These are phyloP conservation scores for Volvox carteri DNA, from an alignment of 163 green algal species.

Conservation along the genomic window DNA sequence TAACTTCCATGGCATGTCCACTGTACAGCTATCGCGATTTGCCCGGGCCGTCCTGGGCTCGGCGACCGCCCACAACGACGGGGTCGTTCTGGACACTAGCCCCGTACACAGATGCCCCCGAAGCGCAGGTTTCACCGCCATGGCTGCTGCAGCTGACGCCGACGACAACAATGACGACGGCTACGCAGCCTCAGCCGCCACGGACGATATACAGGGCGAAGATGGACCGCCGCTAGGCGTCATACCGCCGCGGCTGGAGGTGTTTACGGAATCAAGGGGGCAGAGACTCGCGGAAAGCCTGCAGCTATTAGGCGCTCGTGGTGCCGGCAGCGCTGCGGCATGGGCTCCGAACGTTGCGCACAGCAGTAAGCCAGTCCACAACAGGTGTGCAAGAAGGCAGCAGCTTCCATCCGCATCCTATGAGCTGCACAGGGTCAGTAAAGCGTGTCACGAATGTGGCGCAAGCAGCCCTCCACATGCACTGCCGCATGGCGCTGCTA, in stretches of 20 bases:
- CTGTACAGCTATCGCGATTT: slow-evolving; percentile 19
- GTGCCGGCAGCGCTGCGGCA: no score
- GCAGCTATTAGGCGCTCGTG: no score
- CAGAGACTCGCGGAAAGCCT: no score
- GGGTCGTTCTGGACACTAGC: neutral
- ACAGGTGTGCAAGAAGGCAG: no score
- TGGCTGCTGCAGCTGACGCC: neutral
- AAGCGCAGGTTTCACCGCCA: neutral
- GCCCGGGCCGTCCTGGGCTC: neutral
- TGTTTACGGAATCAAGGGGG: no score
- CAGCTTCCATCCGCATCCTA: neutral
- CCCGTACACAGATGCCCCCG: neutral
- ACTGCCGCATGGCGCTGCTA: neutral
- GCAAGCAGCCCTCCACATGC: no score
- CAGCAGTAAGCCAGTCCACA: no score
- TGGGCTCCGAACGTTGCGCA: no score
- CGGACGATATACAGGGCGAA: no score
- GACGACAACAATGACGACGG: neutral
- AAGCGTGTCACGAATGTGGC: neutral
- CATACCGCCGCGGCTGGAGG: no score
- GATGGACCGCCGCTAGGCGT: no score
- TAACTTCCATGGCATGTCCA: slow-evolving; percentile 4
- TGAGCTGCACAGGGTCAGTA: neutral
- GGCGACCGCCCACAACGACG: neutral
- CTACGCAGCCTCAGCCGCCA: neutral